A percentile compares a stretch with the other conserved stretches of the same genome.
phyloP scores from a whole-genome alignment of 2,329 filamentous ascomycete species.

The Botryotinia narcissicola region DNA sequence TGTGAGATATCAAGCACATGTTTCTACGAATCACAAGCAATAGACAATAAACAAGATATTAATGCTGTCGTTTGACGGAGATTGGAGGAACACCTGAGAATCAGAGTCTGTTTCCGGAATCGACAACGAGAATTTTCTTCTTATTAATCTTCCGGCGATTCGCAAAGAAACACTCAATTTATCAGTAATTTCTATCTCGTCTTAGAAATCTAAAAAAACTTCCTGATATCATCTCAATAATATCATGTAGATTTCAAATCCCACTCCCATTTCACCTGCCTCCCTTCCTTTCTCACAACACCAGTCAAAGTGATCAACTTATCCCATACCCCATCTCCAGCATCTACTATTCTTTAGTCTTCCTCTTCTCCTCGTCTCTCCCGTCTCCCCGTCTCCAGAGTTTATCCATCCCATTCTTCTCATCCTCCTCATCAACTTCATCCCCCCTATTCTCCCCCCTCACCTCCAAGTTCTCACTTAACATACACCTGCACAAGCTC shows the following conservation, averaged over 20 bases:
- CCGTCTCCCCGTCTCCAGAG: too few species aligned
- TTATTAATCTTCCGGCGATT: neutral
- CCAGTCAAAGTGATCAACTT: neutral
- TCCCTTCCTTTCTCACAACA: neutral
- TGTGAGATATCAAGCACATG: neutral
- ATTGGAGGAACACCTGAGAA: neutral
- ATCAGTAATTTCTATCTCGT: neutral
- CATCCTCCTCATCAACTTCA: too few species aligned
- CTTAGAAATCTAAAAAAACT: neutral
- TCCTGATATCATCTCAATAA: neutral
- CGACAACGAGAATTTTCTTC: neutral
- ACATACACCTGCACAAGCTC: neutral
- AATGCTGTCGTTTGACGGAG: neutral
- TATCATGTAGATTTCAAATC: neutral
- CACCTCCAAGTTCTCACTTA: neutral
- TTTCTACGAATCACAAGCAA: accelerated
- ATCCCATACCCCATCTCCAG: neutral
- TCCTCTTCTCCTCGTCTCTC: too few species aligned
- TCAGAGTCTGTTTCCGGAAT: neutral
- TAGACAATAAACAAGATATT: neutral
- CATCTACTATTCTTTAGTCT: neutral
- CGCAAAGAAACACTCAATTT: neutral
- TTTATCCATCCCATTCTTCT: too few species aligned
- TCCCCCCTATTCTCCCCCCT: too few species aligned
- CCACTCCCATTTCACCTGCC: neutral